A percentile compares a stretch with the other conserved stretches of the same genome.
Evolutionary conservation across 352 stramenopile genomes (phyloP).

Genomic region (Peronospora belbahrii): DNA sequence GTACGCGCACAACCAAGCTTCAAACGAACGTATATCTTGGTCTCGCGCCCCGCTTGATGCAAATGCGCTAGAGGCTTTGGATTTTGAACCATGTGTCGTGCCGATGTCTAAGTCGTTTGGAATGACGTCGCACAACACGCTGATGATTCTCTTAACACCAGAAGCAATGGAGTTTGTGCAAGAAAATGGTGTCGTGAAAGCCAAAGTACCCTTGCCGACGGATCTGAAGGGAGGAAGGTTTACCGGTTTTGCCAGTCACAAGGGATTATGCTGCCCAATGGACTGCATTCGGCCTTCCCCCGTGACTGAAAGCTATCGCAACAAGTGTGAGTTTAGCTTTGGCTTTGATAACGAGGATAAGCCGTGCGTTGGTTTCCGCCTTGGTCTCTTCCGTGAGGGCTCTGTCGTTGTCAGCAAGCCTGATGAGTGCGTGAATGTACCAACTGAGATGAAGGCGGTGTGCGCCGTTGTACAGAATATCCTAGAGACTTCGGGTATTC

Average conservation of each 20-base stretch:
- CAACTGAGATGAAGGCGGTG: slow-evolving; percentile 72
- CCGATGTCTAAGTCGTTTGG: slow-evolving; percentile 28
- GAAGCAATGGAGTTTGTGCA: slow-evolving; percentile 38
- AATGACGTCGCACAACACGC: slow-evolving; percentile 69
- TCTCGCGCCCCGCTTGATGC: slow-evolving; percentile 41
- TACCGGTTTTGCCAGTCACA: slow-evolving; percentile 71
- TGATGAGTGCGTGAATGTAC: slow-evolving; percentile 72
- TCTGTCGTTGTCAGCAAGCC: slow-evolving; percentile 62
- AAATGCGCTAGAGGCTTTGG: slow-evolving; percentile 41
- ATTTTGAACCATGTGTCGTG: slow-evolving; percentile 34
- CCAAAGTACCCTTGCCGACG: slow-evolving; percentile 26
- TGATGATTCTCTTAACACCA: slow-evolving; percentile 55
- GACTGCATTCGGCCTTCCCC: slow-evolving; percentile 85
- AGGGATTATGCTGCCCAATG: slow-evolving; percentile 76
- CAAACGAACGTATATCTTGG: slow-evolving; percentile 24
- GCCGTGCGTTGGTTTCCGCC: slow-evolving; percentile 82
- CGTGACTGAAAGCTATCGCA: slow-evolving; percentile 86
- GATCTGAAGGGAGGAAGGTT: slow-evolving; percentile 17
- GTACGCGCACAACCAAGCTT: slow-evolving; percentile 36
- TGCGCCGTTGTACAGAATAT: slow-evolving; percentile 58
- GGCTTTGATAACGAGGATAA: slow-evolving; percentile 71
- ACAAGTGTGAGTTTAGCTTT: slow-evolving; percentile 98
- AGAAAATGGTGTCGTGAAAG: slow-evolving; percentile 28
- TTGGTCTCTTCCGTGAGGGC: slow-evolving; percentile 75
- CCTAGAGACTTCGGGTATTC: slow-evolving; percentile 42